Evolutionary conservation across 164 flowering plant species (phyloP), one percentile per base, ranked within the genome.

Genomic region (Dillenia suffruticosa): DNA sequence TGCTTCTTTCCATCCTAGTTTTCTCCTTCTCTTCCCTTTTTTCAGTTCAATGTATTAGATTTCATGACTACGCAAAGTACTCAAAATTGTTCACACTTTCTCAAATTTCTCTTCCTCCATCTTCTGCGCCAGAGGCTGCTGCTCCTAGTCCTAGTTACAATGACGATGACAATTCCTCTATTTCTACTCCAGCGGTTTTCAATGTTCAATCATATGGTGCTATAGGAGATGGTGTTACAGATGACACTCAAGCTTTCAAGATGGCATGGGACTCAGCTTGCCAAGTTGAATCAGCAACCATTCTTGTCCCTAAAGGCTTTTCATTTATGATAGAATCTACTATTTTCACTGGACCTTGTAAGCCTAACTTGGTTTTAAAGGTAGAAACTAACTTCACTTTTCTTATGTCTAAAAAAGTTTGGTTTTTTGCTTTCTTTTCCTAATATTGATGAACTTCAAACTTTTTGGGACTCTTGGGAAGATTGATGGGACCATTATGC

Each of bases 311-410:
- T 6, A 17, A 57, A 12, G 84, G 82, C 12, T 73, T 61, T 72
- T 64, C 87, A 8, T 94, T 86, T 76, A 76, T 89, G 95, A 78
- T 90, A 26, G 92, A 89, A 51, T 78, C 98, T n/a, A 69, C 87
- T 1, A 89, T 90, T 22, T 94, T 94, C 81, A 79, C 95, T 0
- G 98, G 98, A 32, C 97, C 97, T 64, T 94, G 97, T 70, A 74
- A 74, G 66, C 73, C 54, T 22, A 66, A 69, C n/a, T 58, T 90
- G 9, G 68, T 81, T 12, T 78, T 94, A 66, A 88, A 84, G 91
- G 98, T 93, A 73, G 22, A 19, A 65, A 19, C 22, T 19, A 19
- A 19, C 22, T 19, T 19, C 22, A 19, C 22, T 19, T 19, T 19
- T 19, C 22, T 19, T 19, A 19, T 19, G 22, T 19, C 22, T 19